Conservation (phyloP, 192 early-diverging fungal genomes). For the Coemansia sp. region DNA sequence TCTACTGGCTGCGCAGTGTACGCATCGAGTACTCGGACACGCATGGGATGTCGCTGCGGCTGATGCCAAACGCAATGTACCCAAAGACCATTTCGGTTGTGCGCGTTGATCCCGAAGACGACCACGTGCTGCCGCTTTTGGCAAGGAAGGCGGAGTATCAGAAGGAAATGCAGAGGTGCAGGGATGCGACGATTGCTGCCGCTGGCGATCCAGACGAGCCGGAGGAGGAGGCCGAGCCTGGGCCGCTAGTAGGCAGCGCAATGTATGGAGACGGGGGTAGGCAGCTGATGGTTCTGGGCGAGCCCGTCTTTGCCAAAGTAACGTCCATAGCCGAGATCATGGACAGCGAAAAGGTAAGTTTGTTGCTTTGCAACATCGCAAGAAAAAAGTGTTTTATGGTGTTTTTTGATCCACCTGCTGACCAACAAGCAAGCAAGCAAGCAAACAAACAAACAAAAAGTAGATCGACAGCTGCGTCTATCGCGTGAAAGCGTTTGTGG, state of each 20-base stretch:
- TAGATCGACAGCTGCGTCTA: conserved; percentile 4
- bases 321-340: neutral
- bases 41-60: conserved; percentile 1
- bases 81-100: conserved; percentile 15
- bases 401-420: too few relatives aligned
- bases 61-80: conserved; percentile 6
- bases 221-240: too few relatives aligned
- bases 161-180: neutral
- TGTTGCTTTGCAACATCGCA: too few relatives aligned
- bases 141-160: conserved; percentile 1
- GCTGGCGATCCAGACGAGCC: neutral
- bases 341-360: neutral
- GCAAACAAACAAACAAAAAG: neutral
- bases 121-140: conserved; percentile 1
- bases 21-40: neutral
- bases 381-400: too few relatives aligned
- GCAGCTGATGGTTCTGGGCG: neutral
- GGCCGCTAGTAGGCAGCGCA: too few relatives aligned
- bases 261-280: neutral
- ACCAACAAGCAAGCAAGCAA: too few relatives aligned
- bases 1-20: conserved; percentile 22
- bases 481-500: neutral
- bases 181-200: too few relatives aligned
- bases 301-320: neutral
- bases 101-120: conserved; percentile 7